Evolutionary conservation across 495 filamentous ascomycete species (phyloP), one percentile per base, ranked within the genome.

Genomic region (Hypoxylon perforatum): DNA sequence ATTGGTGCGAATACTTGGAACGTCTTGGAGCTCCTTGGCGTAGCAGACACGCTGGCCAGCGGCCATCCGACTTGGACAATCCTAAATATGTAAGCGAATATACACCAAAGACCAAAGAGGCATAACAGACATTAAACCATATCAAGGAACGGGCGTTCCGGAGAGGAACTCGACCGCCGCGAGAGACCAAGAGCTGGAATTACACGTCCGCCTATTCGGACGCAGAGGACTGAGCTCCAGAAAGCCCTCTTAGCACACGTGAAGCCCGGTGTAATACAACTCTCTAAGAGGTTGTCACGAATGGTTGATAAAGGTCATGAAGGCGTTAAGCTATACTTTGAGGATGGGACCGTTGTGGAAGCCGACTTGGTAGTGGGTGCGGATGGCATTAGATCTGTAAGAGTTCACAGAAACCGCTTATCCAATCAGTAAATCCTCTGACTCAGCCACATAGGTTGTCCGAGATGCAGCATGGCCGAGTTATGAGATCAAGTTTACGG

Each of bases 331-430:
- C 59, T 82, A 9, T 33, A 58, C n/a, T 78, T 80, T 45, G 67
- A 79, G 25, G 82, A 85, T 61, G 72, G 74, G 6, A 70, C 67
- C 12, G 67, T 71, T 11, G 72, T 61, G 3, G 58, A 61, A 17
- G 80, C 78, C 5, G 82, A 86, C 74, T 62, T 86, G 6, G 78
- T 84, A 6, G 73, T 84, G n/a, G 82, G 81, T 5, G 83, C 78
- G 17, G 83, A 85, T 69, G 83, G 83, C 11, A 82, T 85, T 51
- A 75, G 80, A 61, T 85, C 83, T 2, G 82, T 85, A 51, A 22
- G 78, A 67, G 30, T 44, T 41, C 44, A 10, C 10, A 25, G 15
- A 19, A 58, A 38, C 42, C 0, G 38, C 44, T 25, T 59, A 67
- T 25, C 33, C 21, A n/a, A 25, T 22, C 57, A 54, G 33, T 46